A percentile compares a stretch with the other conserved stretches of the same genome.
Conservation (phyloP, 176 grass and related monocot genomes). For the sorghum (Sorghum bicolor) region Sorghum_bicolor_NCBIv3 NC_012870.2:62728001-62728500, state of each 20-base stretch:
- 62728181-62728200: background rate
- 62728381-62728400: background rate
- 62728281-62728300: background rate
- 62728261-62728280: background rate
- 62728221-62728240: background rate
- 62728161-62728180: background rate
- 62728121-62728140: background rate
- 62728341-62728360: background rate
- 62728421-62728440: background rate
- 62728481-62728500: background rate
- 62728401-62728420: background rate
- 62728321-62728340: background rate
- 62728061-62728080: background rate
- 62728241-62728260: slow-evolving; percentile 6
- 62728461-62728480: background rate
- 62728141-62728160: background rate
- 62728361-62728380: background rate
- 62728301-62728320: background rate
- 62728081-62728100: background rate
- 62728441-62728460: background rate
- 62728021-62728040: background rate
- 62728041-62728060: background rate
- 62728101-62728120: background rate
- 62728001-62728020: background rate
- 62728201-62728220: background rate